phyloP scores from a whole-genome alignment of 2,329 filamentous ascomycete genomes.

The Tolypocladium amazonense region DNA sequence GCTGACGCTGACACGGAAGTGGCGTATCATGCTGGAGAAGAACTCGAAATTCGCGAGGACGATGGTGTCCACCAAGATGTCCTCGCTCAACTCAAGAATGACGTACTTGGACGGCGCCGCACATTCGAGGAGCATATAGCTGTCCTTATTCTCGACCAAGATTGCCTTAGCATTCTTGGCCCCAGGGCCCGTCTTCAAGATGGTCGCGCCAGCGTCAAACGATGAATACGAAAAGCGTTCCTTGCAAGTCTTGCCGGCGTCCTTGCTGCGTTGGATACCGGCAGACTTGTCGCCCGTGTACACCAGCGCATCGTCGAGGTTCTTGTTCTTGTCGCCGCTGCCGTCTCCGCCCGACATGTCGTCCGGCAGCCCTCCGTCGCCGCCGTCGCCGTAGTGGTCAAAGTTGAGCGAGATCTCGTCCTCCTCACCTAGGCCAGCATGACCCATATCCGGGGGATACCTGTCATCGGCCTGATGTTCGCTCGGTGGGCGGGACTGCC shows the following conservation, averaged over 20 bases:
- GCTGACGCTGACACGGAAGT: constrained; percentile 83
- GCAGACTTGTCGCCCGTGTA: constrained; percentile 39
- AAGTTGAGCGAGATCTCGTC: constrained; percentile 63
- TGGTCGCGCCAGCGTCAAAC: constrained; percentile 89
- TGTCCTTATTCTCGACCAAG: constrained; percentile 93
- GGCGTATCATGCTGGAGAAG: constrained; percentile 93
- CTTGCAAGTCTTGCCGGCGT: constrained; percentile 95
- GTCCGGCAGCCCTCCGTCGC: constrained; percentile 1
- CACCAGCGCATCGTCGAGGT: constrained; percentile 28
- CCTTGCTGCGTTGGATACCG: constrained; percentile 62
- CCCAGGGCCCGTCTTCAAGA: constrained; percentile 79
- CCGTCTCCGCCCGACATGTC: constrained; percentile 6
- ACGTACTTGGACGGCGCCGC: constrained; percentile 81
- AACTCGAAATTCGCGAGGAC: constrained; percentile 99
- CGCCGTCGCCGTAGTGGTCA: constrained; percentile 22
- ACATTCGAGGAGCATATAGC: constrained; percentile 95
- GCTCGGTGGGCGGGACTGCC: constrained; percentile 52
- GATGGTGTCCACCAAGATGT: constrained; percentile 79
- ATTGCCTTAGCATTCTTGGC: constrained; percentile 84
- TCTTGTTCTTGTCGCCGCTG: constrained; percentile 5
- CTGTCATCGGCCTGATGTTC: constrained; percentile 34
- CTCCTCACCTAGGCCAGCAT: constrained; percentile 78
- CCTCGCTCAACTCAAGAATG: constrained; percentile 86
- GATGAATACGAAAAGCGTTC: constrained; percentile 96
- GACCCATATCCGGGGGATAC: constrained; percentile 51